These are phyloP conservation scores for Glaciozyma martinii DNA, from an alignment of 768 basidiomycete genomes.

Conservation along the genomic window DNA sequence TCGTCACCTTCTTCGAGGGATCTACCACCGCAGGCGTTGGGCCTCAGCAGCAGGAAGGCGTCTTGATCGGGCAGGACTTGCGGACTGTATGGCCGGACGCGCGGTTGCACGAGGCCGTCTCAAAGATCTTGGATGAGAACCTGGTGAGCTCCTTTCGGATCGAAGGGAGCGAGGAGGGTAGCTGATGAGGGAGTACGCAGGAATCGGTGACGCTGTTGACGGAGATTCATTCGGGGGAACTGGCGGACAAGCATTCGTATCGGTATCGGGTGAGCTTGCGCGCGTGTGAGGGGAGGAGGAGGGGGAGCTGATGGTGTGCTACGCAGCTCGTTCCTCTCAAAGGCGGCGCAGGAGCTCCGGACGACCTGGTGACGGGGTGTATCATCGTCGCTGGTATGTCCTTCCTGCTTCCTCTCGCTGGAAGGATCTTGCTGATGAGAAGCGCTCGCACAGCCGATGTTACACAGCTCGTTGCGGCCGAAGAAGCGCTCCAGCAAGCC, in stretches of 20 bases:
- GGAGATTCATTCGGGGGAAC: background rate
- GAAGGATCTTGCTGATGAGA: no score
- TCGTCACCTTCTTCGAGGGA: conserved; percentile 14
- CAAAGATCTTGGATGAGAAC: background rate
- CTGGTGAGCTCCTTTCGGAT: background rate
- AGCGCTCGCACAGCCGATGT: conserved; percentile 5
- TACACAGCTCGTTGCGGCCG: conserved; percentile 15
- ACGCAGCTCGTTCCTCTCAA: background rate
- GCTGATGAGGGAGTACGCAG: background rate
- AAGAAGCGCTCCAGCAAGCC: conserved; percentile 8
- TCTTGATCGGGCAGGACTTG: background rate
- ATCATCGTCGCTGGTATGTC: background rate
- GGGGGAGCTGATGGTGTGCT: background rate
- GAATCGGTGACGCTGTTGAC: background rate
- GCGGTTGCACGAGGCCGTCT: background rate
- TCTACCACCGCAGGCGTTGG: background rate
- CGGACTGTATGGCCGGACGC: background rate
- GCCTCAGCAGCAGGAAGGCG: background rate
- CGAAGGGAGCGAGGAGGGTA: background rate
- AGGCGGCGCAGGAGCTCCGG: background rate
- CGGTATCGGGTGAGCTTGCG: background rate
- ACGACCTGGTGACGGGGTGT: background rate
- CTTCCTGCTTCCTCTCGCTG: background rate
- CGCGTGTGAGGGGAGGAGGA: background rate
- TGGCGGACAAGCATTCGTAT: background rate